Percentiles rank a stretch among this genome's conserved stretches.
These are phyloP conservation scores for Aspergillus novofumigatus DNA, from an alignment of 2,329 filamentous ascomycete species.

Conservation along the genomic window DNA sequence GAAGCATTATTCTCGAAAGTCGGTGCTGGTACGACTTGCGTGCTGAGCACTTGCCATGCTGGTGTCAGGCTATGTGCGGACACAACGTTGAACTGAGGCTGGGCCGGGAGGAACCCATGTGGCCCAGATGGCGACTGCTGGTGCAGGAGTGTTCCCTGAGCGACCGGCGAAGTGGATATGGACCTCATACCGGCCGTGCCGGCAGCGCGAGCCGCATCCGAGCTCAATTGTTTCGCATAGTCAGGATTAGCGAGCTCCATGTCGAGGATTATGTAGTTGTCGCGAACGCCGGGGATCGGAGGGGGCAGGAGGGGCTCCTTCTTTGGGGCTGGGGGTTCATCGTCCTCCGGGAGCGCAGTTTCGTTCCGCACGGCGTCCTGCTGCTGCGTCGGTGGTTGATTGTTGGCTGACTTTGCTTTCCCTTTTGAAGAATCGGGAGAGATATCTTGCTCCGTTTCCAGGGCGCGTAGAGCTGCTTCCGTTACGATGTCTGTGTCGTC, in stretches of 20 bases:
- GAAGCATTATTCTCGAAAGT: constrained; percentile 59
- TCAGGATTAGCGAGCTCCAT: constrained; percentile 32
- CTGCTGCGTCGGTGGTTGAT: constrained; percentile 4
- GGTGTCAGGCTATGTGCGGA: constrained; percentile 69
- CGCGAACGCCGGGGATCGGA: constrained; percentile 44
- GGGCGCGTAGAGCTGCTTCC: constrained; percentile 55
- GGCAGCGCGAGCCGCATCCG: constrained; percentile 12
- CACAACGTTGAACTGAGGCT: constrained; percentile 52
- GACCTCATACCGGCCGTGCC: constrained; percentile 9
- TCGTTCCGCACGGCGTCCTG: constrained; percentile 9
- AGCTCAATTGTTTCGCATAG: constrained; percentile 3
- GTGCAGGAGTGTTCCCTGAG: constrained; percentile 3
- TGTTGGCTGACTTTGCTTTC: constrained; percentile 6
- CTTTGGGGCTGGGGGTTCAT: constrained; percentile 11
- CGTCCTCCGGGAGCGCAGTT: constrained; percentile 15
- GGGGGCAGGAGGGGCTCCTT: constrained; percentile 43
- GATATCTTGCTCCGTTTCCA: constrained; percentile 44
- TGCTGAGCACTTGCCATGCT: constrained; percentile 65
- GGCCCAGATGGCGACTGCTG: constrained; percentile 8
- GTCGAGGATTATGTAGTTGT: constrained; percentile 57
- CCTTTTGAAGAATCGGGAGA: constrained; percentile 21
- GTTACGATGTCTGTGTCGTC: constrained; percentile 78
- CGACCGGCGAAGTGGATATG: constrained; percentile 22
- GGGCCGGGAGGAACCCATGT: neutral
- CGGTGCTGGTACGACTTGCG: constrained; percentile 55